A percentile compares a stretch with the other conserved stretches of the same genome.
phyloP scores from a whole-genome alignment of 2,329 filamentous ascomycete genomes.

The Cadophora sp. region DNA sequence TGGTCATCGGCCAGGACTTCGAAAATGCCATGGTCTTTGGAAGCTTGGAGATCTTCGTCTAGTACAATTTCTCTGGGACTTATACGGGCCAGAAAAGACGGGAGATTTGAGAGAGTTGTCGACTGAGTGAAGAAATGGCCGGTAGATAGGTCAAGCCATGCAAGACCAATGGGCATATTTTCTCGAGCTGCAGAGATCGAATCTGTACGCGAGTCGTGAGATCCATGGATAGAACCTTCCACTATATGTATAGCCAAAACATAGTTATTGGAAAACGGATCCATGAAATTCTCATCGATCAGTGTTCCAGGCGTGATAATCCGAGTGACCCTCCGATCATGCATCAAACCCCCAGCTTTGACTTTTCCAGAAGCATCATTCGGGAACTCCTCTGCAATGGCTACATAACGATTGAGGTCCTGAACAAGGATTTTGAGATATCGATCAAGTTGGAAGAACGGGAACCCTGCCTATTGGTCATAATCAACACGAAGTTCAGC shows the following conservation, averaged over 20 bases:
- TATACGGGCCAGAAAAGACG: conserved; percentile 84
- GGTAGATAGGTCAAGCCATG: conserved; percentile 95
- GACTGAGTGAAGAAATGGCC: conserved; percentile 90
- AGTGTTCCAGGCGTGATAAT: conserved; percentile 94
- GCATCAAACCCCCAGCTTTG: conserved; percentile 79
- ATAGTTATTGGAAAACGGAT: conserved; percentile 93
- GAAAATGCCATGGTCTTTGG: conserved; percentile 67
- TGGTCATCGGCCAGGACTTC: conserved; percentile 76
- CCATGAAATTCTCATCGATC: conserved; percentile 97
- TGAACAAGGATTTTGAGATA: conserved; percentile 93
- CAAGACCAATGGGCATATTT: conserved; percentile 69
- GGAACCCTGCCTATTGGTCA: conserved; percentile 77
- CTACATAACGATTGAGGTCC: conserved; percentile 88
- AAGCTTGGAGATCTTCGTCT: conserved; percentile 64
- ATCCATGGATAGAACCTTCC: conserved; percentile 17
- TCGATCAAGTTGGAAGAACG: conserved; percentile 88
- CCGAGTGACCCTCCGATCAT: conserved; percentile 83
- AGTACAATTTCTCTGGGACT: conserved; percentile 85
- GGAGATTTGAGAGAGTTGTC: conserved; percentile 72
- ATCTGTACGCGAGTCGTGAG: conserved; percentile 17
- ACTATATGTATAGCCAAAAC: conserved; percentile 78
- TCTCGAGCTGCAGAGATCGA: background rate
- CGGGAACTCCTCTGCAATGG: conserved; percentile 91
- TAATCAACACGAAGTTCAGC: conserved; percentile 8
- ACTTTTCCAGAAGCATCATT: conserved; percentile 73